Evolutionary conservation across 2,329 filamentous ascomycete genomes (phyloP).

Genomic region (Ascochyta fabae): DNA sequence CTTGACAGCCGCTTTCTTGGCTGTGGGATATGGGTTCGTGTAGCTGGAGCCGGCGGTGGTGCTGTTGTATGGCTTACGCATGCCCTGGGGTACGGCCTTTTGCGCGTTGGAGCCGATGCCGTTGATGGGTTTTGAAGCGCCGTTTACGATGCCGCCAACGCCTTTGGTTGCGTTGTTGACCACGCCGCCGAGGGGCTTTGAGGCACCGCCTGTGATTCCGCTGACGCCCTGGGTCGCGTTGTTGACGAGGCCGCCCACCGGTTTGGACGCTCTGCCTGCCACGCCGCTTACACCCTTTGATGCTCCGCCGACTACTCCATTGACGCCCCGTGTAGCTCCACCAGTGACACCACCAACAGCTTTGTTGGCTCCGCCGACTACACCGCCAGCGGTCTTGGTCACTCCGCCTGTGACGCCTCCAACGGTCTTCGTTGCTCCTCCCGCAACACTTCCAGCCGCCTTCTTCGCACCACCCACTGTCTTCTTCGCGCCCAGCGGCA

Average conservation of each 20-base stretch:
- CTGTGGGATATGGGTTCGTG: slow-evolving; percentile 12
- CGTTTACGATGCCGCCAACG: slow-evolving; percentile 11
- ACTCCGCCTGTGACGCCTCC: slow-evolving; percentile 18
- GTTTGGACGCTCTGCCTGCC: slow-evolving; percentile 8
- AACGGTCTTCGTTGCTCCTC: slow-evolving; percentile 16
- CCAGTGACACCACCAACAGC: slow-evolving; percentile 6
- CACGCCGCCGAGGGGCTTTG: not conserved
- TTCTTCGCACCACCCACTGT: slow-evolving; percentile 31
- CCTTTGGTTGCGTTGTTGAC: slow-evolving; percentile 19
- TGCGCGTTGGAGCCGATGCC: slow-evolving; percentile 9
- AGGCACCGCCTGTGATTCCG: not conserved
- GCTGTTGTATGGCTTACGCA: slow-evolving; percentile 26
- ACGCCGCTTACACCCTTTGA: not conserved
- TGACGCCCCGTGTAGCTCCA: slow-evolving; percentile 12
- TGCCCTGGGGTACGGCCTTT: slow-evolving; percentile 3
- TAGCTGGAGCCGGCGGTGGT: slow-evolving; percentile 16
- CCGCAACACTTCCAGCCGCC: slow-evolving; percentile 23
- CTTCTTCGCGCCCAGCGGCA: slow-evolving; percentile 40
- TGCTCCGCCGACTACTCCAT: slow-evolving; percentile 10
- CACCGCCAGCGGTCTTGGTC: slow-evolving; percentile 5
- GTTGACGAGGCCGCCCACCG: slow-evolving; percentile 5
- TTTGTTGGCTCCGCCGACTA: slow-evolving; percentile 4
- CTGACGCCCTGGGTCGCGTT: slow-evolving; percentile 16
- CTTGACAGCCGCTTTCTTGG: slow-evolving; percentile 39
- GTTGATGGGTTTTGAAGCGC: slow-evolving; percentile 10